Base-by-base conservation (phyloP, 305 asterid species). In the Plantago rigida region DNA sequence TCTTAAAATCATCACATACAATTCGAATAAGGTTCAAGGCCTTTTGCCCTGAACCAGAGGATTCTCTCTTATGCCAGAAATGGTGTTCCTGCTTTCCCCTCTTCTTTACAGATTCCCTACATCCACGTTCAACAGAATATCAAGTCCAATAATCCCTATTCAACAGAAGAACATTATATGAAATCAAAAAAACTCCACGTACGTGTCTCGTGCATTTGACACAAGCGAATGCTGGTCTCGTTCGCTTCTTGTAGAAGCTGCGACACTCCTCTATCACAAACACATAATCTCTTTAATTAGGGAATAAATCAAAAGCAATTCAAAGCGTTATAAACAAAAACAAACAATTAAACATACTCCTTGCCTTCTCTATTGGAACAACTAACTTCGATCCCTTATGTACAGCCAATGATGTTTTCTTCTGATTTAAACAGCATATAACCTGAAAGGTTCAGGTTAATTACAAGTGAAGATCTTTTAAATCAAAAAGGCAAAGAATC, bases 41-140 rank as follows among this genome's bases (percentile, higher is more conserved):
- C 78, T 87, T 90, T 26, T 77, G 86, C 69, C 97, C 97, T 4
- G 96, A 87, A 73, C 82, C 77, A 70, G 91, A 65, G 31, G 90
- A 82, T 53, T 87, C 95, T 77, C 91, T 82, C 79, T 79, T 87
- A 51, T 71, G 63, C 97, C 97, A 90, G 58, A 87, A 59, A 71
- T 90, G 97, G 73, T 90, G 95, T 58, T 90, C 91, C 71, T 77
- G 80, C 77, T 76, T 84, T 47, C 87, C 83, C 13, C 76, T 39
- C 71, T 73, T 78, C 56, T 54, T 71, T 36, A 71, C 46, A 56
- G 57, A 31, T 70, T 74, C 77, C 80, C 83, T 77, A 69, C 66
- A 74, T 62, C 59, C 56, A 67, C 76, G 46, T 53, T 55, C 46
- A 62, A 28, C 13, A 28, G 1, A 28, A 29, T 28, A 26, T 13